Base-by-base conservation (phyloP, 257 asterid species). In the Solanum pinnatisectum region DNA sequence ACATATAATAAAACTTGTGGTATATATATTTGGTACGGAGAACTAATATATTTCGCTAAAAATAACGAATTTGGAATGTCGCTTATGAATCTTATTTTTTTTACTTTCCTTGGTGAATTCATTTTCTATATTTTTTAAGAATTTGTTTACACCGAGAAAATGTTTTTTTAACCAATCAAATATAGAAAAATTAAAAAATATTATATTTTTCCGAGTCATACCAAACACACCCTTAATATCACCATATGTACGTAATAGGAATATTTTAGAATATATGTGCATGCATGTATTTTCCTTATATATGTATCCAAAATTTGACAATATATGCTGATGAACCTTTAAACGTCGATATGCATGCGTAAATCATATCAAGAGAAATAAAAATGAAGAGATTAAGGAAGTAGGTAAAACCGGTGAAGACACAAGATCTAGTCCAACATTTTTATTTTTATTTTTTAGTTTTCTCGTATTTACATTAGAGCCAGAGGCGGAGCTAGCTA, bases 331-430 rank as follows among this genome's bases (percentile, higher is more conserved):
- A 25, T 65, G 35, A 65, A 65, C 72, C 33, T 65, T 65, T 25
- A 65, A 25, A 65, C 33, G 72, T n/a, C 1, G 35, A 65, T 33
- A 8, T 33, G 79, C 81, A 73, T 35, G 81, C 46, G 27, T 73
- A 35, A 35, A 74, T 74, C 49, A 22, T 20, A 56, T 42, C 14
- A 37, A 73, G 42, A 35, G 81, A 18, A 35, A 70, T 30, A 70
- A 4, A n/a, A 35, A 73, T 72, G 25, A 72, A 72, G 9, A 10
- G 52, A 3, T 74, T 36, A 89, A 88, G 73, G 63, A 89, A 90
- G 94, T 92, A 91, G 97, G 97, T 94, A 88, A 92, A 88, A 93
- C 94, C 90, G 96, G 93, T 94, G 89, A 93, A 91, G 95, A 89
- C 91, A 90, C 90, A 30, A 67, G 27, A 15, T 4, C 5, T n/a